A percentile compares a stretch with the other conserved stretches of the same genome.
Evolutionary conservation across 192 early-diverging fungal genomes (phyloP).

Genomic region (Coemansia sp.): DNA sequence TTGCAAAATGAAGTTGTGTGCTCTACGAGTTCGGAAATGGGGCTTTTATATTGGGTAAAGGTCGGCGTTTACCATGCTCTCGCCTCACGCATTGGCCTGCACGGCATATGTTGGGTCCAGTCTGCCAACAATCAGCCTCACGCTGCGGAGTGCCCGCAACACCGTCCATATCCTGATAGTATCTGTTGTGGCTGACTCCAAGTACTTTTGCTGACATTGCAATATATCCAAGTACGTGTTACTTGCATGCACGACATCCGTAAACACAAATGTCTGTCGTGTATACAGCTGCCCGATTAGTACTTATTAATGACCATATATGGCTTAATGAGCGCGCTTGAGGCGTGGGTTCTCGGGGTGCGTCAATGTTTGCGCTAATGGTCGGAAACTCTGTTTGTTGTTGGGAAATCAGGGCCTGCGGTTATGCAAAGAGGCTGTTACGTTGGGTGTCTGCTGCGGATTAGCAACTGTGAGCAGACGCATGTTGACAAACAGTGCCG

Average conservation of each 20-base stretch:
- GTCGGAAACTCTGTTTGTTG: constrained; percentile 61
- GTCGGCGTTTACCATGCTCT: constrained; percentile 60
- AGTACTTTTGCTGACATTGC: constrained; percentile 61
- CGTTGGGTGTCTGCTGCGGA: too few relatives aligned
- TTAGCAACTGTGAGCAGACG: neutral
- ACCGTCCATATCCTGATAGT: constrained; percentile 65
- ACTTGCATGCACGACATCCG: constrained; percentile 58
- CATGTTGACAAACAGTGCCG: too few relatives aligned
- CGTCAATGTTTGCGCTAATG: constrained; percentile 68
- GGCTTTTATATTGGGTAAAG: constrained; percentile 54
- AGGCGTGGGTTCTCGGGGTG: constrained; percentile 45
- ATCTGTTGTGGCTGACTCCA: constrained; percentile 70
- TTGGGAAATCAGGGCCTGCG: constrained; percentile 55
- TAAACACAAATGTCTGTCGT: constrained; percentile 61
- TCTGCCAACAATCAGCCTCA: constrained; percentile 68
- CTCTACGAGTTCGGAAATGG: too few relatives aligned
- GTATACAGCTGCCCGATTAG: constrained; percentile 52
- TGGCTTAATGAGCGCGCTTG: constrained; percentile 56
- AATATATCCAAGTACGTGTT: constrained; percentile 65
- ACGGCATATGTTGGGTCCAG: constrained; percentile 55
- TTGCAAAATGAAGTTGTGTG: too few relatives aligned
- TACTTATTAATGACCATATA: constrained; percentile 66
- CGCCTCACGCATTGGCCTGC: constrained; percentile 64
- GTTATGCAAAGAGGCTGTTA: constrained; percentile 17
- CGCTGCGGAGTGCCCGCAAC: constrained; percentile 54